Evolutionary conservation across 495 filamentous ascomycete genomes (phyloP), one percentile per base, ranked within the genome.

Genomic region (Neurospora sp.): DNA sequence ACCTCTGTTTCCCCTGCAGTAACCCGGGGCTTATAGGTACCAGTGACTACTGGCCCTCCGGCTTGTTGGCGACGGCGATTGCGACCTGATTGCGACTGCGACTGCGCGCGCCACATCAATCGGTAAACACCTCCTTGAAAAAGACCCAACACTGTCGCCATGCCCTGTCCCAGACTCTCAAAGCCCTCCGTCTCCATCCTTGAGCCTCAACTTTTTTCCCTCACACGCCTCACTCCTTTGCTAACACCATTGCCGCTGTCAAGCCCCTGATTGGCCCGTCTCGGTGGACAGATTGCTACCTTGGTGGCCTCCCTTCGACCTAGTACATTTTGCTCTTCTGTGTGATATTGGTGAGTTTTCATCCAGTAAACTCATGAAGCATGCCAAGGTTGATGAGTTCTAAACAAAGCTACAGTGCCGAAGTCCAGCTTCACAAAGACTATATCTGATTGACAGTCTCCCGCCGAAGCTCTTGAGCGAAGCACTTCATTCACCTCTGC

Each of bases 331-430:
- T 70, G 60, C 72, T 79, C 78, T 79, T 70, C 78, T 84, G 83
- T 86, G 84, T 84, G 82, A 86, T 85, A 86, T 84, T 85, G 84
- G 84, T 86, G 81, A 85, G 84, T 84, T 73, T 71, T 73, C 79
- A 70, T 82, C 83, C 81, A 84, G 82, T 83, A 7, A 66, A 66
- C 27, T 35, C 54, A 35, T 66, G 27, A 66, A 66, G 54, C 14
- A 66, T 27, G 54, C 27, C 54, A 66, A 66, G 54, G 54, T 10
- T 27, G 23, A 35, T 18, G 27, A 66, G 54, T 66, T 66, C 54
- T 66, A 66, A 66, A 35, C 27, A 66, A 62, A 62, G 54, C 54
- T 9, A 35, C 54, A 62, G 54, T 62, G 54, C 27, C 11, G 2
- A 62, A 16, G 14, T 62, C 31, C 54, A 62, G 6, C 27, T 62